Conservation (phyloP, 2,329 filamentous ascomycete genomes). For the Fusarium avenaceum region DNA sequence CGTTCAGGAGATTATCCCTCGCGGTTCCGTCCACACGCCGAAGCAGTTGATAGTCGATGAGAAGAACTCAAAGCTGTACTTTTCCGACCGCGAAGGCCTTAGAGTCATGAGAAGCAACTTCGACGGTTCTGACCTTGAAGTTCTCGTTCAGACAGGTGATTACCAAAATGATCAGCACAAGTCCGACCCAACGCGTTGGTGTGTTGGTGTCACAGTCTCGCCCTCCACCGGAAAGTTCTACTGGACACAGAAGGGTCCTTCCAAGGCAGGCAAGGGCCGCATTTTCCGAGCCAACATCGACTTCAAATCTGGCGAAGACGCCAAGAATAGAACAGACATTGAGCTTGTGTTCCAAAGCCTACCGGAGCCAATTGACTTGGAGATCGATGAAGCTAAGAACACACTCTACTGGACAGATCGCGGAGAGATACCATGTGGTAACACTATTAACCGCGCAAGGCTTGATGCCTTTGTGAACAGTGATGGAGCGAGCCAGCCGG, state of each 20-base stretch:
- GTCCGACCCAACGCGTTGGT: slow-evolving; percentile 2
- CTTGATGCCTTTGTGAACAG: fast-evolving
- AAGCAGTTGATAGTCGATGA: slow-evolving; percentile 2
- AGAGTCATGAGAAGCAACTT: slow-evolving; percentile 6
- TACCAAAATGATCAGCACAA: background rate
- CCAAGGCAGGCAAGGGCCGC: background rate
- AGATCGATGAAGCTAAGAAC: background rate
- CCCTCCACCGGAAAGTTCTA: background rate
- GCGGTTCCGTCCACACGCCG: background rate
- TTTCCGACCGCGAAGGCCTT: slow-evolving; percentile 18
- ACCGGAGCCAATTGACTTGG: slow-evolving; percentile 4
- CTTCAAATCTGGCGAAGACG: background rate
- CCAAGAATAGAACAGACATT: background rate
- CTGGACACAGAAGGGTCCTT: slow-evolving; percentile 11
- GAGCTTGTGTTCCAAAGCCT: slow-evolving; percentile 1
- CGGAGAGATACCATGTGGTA: background rate
- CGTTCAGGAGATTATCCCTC: background rate
- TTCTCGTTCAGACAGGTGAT: background rate
- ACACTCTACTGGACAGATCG: slow-evolving; percentile 14
- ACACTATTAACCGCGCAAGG: background rate
- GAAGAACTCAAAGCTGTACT: background rate
- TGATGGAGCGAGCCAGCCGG: background rate
- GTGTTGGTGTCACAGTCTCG: background rate
- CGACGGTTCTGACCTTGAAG: background rate
- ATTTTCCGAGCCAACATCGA: slow-evolving; percentile 2